Base-by-base conservation (phyloP, 345 rosid species). In the Hevea brasiliensis region DNA sequence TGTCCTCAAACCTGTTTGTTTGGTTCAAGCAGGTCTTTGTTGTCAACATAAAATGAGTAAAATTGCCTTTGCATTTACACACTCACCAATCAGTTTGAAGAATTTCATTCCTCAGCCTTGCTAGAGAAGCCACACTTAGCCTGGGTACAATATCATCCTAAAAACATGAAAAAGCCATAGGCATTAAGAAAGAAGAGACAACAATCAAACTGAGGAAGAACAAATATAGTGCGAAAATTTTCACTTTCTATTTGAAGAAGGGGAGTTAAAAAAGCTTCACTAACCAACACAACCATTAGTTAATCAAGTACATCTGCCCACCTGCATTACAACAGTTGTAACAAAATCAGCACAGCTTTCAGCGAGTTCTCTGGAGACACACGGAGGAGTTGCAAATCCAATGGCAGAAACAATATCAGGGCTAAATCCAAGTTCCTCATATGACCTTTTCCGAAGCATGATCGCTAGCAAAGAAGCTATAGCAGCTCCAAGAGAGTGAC, bases 401-500 rank as follows among this genome's bases (percentile, higher is more conserved):
- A 94, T 85, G 1, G 95, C 97, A 61, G 98, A 83, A 73, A 96
- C 87, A 71, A 86, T 84, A 4, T 89, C 82, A 44, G 97, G 91
- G 77, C 79, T 81, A 75, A 96, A 93, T 26, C 99, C 99, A 63
- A 91, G 83, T 71, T 96, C 93, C 78, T 82, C 62, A n/a, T 69
- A 41, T 56, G 95, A 86, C 84, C 83, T 89, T 81, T 84, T 86
- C 58, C 87, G 90, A 54, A 90, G 89, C 97, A 91, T 91, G 72
- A 88, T 87, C 50, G 98, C 95, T 60, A 92, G 80, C 77, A 94
- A 80, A 78, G 94, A 86, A 74, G 94, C 97, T 67, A 77, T 87
- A 57, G 98, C 94, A 20, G 96, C 98, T 48, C 99, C 99, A 47
- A 93, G 95, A 77, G 96, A 96, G 83, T 96, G 99, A 45, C 99